Evolutionary conservation across 441 rosid genomes (phyloP).

Genomic region (Breynia disticha): DNA sequence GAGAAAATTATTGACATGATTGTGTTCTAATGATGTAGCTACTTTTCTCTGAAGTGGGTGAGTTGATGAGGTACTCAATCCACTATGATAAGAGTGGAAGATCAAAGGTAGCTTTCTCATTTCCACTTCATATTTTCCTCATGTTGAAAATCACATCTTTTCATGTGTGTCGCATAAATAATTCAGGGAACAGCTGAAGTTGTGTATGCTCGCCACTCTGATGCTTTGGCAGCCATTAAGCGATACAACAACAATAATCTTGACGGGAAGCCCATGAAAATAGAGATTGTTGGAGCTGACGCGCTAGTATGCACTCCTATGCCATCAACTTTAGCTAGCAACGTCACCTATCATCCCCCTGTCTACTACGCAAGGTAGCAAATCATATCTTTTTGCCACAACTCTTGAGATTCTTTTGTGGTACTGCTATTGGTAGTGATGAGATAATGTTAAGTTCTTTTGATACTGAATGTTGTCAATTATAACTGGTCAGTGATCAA

Average conservation of each 20-base stretch:
- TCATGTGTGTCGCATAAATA: not conserved
- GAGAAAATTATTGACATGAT: not conserved
- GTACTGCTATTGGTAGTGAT: not conserved
- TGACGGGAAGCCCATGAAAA: constrained; percentile 80
- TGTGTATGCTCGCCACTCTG: constrained; percentile 48
- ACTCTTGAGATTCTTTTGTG: too few species aligned
- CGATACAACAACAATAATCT: constrained; percentile 74
- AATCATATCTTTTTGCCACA: not conserved
- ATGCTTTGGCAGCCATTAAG: constrained; percentile 73
- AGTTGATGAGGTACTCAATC: constrained; percentile 49
- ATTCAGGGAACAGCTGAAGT: constrained; percentile 87
- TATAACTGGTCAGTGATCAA: constrained; percentile 12
- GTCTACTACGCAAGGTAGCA: not conserved
- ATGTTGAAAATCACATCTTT: too few species aligned
- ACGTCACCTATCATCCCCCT: constrained; percentile 9
- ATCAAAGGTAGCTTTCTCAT: constrained; percentile 47
- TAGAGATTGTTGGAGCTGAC: constrained; percentile 63
- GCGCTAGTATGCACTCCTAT: constrained; percentile 26
- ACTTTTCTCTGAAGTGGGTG: constrained; percentile 78
- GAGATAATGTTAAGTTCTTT: not conserved
- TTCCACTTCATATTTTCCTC: too few species aligned
- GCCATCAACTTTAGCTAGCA: constrained; percentile 7
- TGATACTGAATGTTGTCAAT: not conserved
- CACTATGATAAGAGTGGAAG: constrained; percentile 85
- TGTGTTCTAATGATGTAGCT: constrained; percentile 31